Conservation (phyloP, 257 asterid genomes). For the Rehmannia glutinosa region DNA sequence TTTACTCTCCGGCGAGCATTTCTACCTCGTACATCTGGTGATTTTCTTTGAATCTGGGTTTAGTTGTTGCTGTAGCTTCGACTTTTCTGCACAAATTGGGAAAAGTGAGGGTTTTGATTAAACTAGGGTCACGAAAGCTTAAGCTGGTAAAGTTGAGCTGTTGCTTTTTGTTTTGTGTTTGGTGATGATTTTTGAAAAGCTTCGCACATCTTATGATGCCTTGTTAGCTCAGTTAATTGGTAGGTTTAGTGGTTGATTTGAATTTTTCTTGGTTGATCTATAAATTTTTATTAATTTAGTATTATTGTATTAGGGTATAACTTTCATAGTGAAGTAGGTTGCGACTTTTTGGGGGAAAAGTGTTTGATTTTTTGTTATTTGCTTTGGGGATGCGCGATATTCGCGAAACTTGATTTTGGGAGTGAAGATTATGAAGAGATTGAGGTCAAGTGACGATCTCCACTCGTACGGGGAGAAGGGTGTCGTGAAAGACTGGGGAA, state of each 20-base stretch:
- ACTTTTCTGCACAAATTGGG: conserved; percentile 7
- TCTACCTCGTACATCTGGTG: conserved; percentile 19
- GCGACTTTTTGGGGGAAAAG: neutral
- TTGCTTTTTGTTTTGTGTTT: conserved; percentile 7
- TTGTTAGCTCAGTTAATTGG: conserved; percentile 16
- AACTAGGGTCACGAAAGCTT: conserved; percentile 15
- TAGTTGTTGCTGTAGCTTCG: conserved; percentile 10
- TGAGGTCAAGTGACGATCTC: conserved; percentile 88
- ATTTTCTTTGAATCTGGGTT: conserved; percentile 26
- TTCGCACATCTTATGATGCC: conserved; percentile 12
- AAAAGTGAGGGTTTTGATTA: conserved; percentile 1
- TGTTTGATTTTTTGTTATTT: conserved; percentile 7
- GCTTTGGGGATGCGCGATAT: conserved; percentile 16
- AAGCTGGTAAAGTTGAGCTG: conserved; percentile 21
- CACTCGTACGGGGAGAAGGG: conserved; percentile 73
- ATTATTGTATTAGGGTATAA: neutral
- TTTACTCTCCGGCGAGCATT: conserved; percentile 26
- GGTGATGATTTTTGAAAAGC: conserved; percentile 14
- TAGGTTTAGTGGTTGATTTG: conserved; percentile 17
- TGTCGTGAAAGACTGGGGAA: conserved; percentile 72
- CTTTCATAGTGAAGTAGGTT: neutral
- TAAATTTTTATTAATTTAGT: neutral
- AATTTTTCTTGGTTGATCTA: conserved; percentile 29
- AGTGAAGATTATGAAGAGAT: conserved; percentile 59
- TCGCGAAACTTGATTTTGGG: conserved; percentile 5